Conservation (phyloP, 2,329 filamentous ascomycete species). For the Colletotrichum melonis region DNA sequence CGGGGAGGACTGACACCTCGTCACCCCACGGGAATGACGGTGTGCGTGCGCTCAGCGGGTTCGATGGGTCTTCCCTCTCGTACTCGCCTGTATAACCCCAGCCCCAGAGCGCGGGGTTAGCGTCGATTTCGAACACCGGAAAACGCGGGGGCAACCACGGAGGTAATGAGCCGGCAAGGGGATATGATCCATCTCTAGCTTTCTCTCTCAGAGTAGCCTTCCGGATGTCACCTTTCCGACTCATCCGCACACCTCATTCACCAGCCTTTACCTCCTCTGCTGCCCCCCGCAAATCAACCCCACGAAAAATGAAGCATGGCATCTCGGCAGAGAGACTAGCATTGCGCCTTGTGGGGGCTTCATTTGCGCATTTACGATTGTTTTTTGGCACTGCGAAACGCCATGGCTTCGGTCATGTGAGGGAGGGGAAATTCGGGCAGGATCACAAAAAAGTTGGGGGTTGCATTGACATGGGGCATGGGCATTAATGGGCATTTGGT, state of each 20-base stretch:
- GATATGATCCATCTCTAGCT: constrained; percentile 5
- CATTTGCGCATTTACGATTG: constrained; percentile 19
- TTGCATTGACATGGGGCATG: constrained; percentile 32
- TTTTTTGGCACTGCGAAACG: constrained; percentile 4
- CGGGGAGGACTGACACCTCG: not conserved
- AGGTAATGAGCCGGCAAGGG: constrained; percentile 7
- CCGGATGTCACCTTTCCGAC: constrained; percentile 13
- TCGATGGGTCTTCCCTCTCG: constrained; percentile 2
- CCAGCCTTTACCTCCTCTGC: not conserved
- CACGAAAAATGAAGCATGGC: not conserved
- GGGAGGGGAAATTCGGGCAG: not conserved
- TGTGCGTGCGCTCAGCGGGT: not conserved
- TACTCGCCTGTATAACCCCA: constrained; percentile 28
- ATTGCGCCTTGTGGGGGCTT: constrained; percentile 8
- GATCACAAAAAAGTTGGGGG: constrained; percentile 27
- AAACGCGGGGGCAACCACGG: constrained; percentile 27
- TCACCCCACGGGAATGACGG: not conserved
- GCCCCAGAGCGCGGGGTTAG: constrained; percentile 27
- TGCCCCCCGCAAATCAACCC: constrained; percentile 1
- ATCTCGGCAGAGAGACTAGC: constrained; percentile 10
- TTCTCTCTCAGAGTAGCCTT: not conserved
- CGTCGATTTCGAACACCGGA: constrained; percentile 25
- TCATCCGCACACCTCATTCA: constrained; percentile 11
- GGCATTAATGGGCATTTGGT: constrained; percentile 32
- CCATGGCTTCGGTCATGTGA: constrained; percentile 28